phyloP scores from a whole-genome alignment of 2,329 filamentous ascomycete species.

The Talaromyces sp. region DNA sequence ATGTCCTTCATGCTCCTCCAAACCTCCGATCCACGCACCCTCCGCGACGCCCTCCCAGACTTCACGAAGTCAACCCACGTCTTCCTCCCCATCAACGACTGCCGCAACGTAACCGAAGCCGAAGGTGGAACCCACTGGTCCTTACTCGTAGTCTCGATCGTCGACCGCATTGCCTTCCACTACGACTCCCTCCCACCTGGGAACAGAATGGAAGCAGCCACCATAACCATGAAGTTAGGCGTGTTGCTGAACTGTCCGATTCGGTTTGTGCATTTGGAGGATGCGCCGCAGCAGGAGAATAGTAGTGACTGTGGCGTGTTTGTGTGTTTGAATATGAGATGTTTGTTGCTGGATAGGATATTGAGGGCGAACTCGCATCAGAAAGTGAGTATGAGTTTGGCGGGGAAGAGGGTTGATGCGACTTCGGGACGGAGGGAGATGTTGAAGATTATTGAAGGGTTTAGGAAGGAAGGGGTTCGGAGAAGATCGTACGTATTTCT shows the following conservation, averaged over 20 bases:
- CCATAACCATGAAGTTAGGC: constrained; percentile 66
- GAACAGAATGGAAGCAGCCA: constrained; percentile 71
- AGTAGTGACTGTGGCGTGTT: constrained; percentile 92
- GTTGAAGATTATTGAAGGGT: constrained; percentile 78
- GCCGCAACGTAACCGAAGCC: constrained; percentile 67
- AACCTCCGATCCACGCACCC: constrained; percentile 55
- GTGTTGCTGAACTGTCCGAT: constrained; percentile 65
- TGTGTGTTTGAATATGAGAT: constrained; percentile 91
- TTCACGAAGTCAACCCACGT: constrained; percentile 82
- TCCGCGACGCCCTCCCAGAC: constrained; percentile 70
- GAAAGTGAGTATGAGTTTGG: constrained; percentile 93
- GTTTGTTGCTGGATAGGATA: constrained; percentile 81
- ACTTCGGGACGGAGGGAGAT: constrained; percentile 81
- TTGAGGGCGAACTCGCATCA: constrained; percentile 73
- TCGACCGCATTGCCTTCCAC: constrained; percentile 91
- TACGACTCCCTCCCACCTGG: constrained; percentile 81
- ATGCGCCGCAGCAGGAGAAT: constrained; percentile 88
- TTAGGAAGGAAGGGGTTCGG: constrained; percentile 82
- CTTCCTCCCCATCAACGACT: constrained; percentile 94
- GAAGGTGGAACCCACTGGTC: constrained; percentile 96
- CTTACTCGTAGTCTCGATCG: constrained; percentile 78
- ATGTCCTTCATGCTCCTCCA: constrained; percentile 92
- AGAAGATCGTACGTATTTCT: constrained; percentile 66
- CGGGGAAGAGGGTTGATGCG: constrained; percentile 78
- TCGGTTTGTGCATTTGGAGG: constrained; percentile 72